A percentile compares a stretch with the other conserved stretches of the same genome.
phyloP scores from a whole-genome alignment of 371 early-diverging fungal species.

The Mortierella sp. region DNA sequence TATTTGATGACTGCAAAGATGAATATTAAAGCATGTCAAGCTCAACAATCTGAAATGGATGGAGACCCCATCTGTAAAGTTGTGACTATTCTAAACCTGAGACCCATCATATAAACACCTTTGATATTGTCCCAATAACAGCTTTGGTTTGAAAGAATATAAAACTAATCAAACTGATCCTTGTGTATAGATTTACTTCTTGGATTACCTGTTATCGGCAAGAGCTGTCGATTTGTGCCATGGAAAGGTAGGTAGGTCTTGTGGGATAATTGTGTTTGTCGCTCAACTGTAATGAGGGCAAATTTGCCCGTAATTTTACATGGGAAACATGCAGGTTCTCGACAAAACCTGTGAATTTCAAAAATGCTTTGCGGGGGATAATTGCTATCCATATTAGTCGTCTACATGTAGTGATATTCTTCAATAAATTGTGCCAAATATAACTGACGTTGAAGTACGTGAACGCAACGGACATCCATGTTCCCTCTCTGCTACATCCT shows the following conservation, averaged over 20 bases:
- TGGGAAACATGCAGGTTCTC: no score
- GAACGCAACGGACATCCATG: no score
- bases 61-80: constrained; percentile 58
- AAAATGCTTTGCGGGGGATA: no score
- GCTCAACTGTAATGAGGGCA: no score
- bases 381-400: no score
- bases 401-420: no score
- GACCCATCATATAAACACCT: neutral
- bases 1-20: constrained; percentile 33
- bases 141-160: neutral
- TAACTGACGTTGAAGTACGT: no score
- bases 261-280: no score
- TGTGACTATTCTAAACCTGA: constrained; percentile 58
- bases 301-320: no score
- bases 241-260: neutral
- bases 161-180: neutral
- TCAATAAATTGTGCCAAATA: no score
- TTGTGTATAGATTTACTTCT: neutral
- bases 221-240: neutral
- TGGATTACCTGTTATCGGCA: neutral
- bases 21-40: constrained; percentile 58
- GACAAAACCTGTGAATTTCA: no score
- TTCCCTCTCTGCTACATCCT: no score
- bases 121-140: neutral
- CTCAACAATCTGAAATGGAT: constrained; percentile 59